Evolutionary conservation across 345 rosid species (phyloP).

Genomic region (Populus davidiana): DNA sequence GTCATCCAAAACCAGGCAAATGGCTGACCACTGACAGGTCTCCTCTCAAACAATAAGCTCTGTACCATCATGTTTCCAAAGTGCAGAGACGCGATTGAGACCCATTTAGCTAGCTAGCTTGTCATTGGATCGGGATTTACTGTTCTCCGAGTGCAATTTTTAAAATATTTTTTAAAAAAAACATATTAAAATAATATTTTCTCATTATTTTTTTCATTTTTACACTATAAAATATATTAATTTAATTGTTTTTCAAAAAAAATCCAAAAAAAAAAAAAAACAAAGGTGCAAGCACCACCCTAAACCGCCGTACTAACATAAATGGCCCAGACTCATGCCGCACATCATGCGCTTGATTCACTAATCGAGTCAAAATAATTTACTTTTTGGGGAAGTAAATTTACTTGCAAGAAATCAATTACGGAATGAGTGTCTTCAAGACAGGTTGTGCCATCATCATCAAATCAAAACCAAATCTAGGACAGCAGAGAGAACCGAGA

Average conservation of each 20-base stretch:
- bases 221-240: too few species aligned
- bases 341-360: neutral
- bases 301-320: neutral
- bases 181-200: too few species aligned
- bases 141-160: too few species aligned
- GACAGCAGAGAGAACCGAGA: slow-evolving; percentile 20
- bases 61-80: neutral
- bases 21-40: slow-evolving; percentile 12
- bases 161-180: too few species aligned
- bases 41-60: neutral
- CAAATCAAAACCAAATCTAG: slow-evolving; percentile 33
- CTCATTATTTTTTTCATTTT: too few species aligned
- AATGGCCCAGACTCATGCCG: neutral
- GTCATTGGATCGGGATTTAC: too few species aligned
- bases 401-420: neutral
- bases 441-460: slow-evolving; percentile 21
- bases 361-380: neutral
- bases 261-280: too few species aligned
- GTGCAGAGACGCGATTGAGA: neutral
- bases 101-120: neutral
- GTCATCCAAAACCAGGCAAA: neutral
- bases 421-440: too few species aligned
- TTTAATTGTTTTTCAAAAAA: too few species aligned
- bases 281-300: too few species aligned
- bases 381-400: neutral